Evolutionary conservation across 345 rosid species (phyloP), one percentile per base, ranked within the genome.

Genomic region (Dipteronia dyeriana): DNA sequence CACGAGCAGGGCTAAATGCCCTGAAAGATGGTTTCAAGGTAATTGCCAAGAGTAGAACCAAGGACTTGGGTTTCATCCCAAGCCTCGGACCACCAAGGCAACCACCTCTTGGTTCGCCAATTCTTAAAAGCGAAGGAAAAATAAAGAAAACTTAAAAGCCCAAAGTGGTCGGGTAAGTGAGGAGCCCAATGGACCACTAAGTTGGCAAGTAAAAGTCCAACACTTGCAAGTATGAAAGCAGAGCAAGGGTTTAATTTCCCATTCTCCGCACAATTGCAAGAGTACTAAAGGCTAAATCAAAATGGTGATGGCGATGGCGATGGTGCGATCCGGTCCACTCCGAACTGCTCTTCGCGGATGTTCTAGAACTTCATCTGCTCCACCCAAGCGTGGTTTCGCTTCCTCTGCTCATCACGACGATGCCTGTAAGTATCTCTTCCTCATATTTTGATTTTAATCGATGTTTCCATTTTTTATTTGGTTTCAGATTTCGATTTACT

Each of bases 301-400:
- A 78, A 91, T 92, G 97, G 90, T 96, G 79, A 85, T 85, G 92
- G 89, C 97, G 79, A 85, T 85, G 92, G 89, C 94, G 75, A 81
- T 82, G 82, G 81, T 87, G 77, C 97, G 97, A 86, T 92, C 94
- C 73, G 89, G 87, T 56, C 81, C 89, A 75, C 88, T 91, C 20
- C 90, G 94, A 79, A 79, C 88, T 66, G 79, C 87, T 75, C 85
- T 86, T 47, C 88, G 94, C 61, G 85, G 84, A 41, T 82, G 89
- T 72, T 77, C 97, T 49, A 88, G 79, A 17, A 51, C 88, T 53
- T 71, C 90, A 39, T 71, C 96, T 23, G 82, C 87, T 38, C 82
- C 92, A 68, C 87, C 91, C 26, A 89, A 87, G 73, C 83, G 98
- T 25, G 81, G 81, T 78, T 90, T 95, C 59, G 81, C 99, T 66